A percentile compares a stretch with the other conserved stretches of the same genome.
Evolutionary conservation across 1,284 basidiomycete genomes (phyloP).

Genomic region (Schizophyllum amplum): DNA sequence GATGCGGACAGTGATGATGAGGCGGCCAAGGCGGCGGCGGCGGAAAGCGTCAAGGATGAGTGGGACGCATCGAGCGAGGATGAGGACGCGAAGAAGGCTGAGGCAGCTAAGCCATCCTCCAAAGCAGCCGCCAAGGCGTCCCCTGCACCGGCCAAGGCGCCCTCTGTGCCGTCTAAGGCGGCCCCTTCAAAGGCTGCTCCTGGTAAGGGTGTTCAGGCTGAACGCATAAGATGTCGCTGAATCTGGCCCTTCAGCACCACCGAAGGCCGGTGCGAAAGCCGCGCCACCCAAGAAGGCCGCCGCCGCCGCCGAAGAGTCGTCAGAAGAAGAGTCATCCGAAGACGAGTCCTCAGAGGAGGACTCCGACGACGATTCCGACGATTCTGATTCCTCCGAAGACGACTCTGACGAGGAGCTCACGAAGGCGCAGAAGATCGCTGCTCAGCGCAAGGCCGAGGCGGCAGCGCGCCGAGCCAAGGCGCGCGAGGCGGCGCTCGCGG

Average conservation of each 20-base stretch:
- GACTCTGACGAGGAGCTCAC: slow-evolving; percentile 60
- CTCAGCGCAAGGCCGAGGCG: slow-evolving; percentile 79
- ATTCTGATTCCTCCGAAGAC: slow-evolving; percentile 24
- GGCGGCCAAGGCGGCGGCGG: slow-evolving; percentile 6
- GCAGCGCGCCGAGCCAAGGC: slow-evolving; percentile 76
- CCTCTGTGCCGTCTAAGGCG: too few relatives aligned
- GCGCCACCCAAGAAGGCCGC: slow-evolving; percentile 7
- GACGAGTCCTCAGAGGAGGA: slow-evolving; percentile 26
- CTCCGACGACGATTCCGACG: slow-evolving; percentile 31
- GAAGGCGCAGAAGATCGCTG: slow-evolving; percentile 56
- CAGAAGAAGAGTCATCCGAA: slow-evolving; percentile 11
- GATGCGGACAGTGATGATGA: not conserved
- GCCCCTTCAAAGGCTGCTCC: slow-evolving; percentile 8
- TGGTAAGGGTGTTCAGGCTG: slow-evolving; percentile 1
- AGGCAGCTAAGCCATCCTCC: slow-evolving; percentile 17
- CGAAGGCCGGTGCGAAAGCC: slow-evolving; percentile 11
- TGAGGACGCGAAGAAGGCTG: slow-evolving; percentile 32
- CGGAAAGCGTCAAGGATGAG: slow-evolving; percentile 59
- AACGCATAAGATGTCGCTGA: slow-evolving; percentile 34
- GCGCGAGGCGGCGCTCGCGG: slow-evolving; percentile 82
- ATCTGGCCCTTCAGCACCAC: slow-evolving; percentile 10
- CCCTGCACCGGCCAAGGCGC: slow-evolving; percentile 15
- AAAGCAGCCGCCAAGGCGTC: slow-evolving; percentile 12
- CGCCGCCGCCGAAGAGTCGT: slow-evolving; percentile 19
- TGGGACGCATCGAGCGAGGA: slow-evolving; percentile 85